Percentiles rank a stretch among this genome's conserved stretches.
Conservation (phyloP, 176 grass and related monocot genomes). For the Carex kokanica region DNA sequence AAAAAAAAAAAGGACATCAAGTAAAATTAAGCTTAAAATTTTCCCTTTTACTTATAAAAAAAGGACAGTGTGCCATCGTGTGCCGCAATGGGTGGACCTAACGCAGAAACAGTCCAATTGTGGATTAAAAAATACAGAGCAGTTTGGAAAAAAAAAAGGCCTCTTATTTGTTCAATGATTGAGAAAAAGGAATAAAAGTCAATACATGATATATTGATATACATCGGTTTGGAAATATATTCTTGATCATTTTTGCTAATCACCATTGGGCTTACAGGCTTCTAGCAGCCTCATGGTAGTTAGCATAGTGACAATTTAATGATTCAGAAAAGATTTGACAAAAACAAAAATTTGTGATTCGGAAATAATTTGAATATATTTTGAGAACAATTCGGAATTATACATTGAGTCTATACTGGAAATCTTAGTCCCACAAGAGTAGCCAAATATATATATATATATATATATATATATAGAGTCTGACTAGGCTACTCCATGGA, state of each 20-base stretch:
- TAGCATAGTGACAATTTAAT: too few relatives aligned
- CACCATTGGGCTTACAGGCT: background rate
- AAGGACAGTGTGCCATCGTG: background rate
- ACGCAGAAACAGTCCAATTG: background rate
- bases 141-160: background rate
- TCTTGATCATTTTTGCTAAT: background rate
- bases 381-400: too few relatives aligned
- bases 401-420: too few relatives aligned
- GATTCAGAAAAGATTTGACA: too few relatives aligned
- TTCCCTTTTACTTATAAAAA: background rate
- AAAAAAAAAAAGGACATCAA: background rate
- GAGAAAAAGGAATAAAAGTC: background rate
- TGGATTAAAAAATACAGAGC: background rate
- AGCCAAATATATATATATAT: too few relatives aligned
- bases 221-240: background rate
- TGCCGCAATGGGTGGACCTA: conserved; percentile 25
- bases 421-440: too few relatives aligned
- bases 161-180: background rate
- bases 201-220: background rate
- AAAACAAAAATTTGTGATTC: too few relatives aligned
- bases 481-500: too few relatives aligned
- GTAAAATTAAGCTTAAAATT: background rate
- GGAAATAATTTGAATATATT: too few relatives aligned
- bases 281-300: background rate
- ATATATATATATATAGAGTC: too few relatives aligned